Evolutionary conservation across 768 basidiomycete species (phyloP).

Genomic region (Mycena pura): DNA sequence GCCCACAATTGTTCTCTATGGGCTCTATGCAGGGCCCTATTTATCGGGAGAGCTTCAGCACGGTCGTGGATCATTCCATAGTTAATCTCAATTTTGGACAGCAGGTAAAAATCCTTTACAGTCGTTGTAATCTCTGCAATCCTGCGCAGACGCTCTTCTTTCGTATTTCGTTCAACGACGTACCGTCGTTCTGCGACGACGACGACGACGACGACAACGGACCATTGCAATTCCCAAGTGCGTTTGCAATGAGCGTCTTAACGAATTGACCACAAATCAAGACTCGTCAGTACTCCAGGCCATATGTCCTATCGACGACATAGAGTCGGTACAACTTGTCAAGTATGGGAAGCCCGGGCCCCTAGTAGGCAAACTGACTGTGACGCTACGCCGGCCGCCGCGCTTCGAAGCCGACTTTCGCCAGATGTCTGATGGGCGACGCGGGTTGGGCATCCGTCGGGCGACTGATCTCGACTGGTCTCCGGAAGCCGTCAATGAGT

Average conservation of each 20-base stretch:
- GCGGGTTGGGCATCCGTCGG: neutral
- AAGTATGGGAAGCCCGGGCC: no score
- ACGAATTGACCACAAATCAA: neutral
- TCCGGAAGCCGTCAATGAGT: constrained; percentile 13
- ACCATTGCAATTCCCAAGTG: constrained; percentile 10
- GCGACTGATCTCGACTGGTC: constrained; percentile 27
- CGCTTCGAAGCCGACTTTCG: constrained; percentile 22
- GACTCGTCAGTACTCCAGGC: constrained; percentile 11
- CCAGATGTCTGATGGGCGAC: neutral
- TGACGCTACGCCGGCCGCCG: constrained; percentile 23
- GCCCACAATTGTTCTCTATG: constrained; percentile 16
- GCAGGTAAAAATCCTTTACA: neutral
- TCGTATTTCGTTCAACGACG: constrained; percentile 10
- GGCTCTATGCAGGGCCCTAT: constrained; percentile 20
- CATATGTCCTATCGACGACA: constrained; percentile 14
- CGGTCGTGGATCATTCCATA: constrained; percentile 7
- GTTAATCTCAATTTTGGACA: constrained; percentile 8
- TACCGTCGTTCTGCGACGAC: no score
- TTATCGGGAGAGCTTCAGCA: constrained; percentile 13
- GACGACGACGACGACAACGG: no score
- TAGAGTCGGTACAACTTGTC: constrained; percentile 13
- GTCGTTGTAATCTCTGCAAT: neutral
- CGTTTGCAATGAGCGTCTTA: neutral
- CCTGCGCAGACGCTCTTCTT: constrained; percentile 15
- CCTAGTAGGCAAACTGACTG: constrained; percentile 3